phyloP scores from a whole-genome alignment of 2,329 filamentous ascomycete genomes.

The Diplodia sapinea region DNA sequence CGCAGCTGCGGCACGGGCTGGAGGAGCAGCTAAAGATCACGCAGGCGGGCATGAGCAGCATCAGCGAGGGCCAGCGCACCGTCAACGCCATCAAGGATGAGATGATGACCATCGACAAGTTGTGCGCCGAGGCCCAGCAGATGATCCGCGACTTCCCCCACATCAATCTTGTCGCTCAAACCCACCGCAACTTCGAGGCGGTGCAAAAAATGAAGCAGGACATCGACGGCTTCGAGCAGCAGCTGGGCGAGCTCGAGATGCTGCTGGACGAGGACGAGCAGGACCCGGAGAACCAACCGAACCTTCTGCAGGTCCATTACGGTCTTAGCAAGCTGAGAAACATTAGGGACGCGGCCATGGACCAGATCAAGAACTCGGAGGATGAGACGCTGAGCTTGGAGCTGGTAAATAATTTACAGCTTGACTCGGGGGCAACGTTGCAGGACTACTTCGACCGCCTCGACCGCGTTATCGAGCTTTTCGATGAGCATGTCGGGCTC shows the following conservation, averaged over 20 bases:
- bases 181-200: constrained; percentile 93
- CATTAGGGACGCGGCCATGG: constrained; percentile 94
- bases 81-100: constrained; percentile 95
- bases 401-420: constrained; percentile 73
- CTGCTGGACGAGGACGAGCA: constrained; percentile 84
- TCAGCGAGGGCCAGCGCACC: constrained; percentile 88
- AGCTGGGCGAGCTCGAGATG: constrained; percentile 74
- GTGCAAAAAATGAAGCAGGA: constrained; percentile 93
- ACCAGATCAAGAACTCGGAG: constrained; percentile 81
- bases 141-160: constrained; percentile 97
- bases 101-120: constrained; percentile 97
- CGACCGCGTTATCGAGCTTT: constrained; percentile 89
- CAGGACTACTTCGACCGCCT: constrained; percentile 88
- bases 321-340: constrained; percentile 90
- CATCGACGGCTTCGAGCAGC: constrained; percentile 83
- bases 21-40: constrained; percentile 94
- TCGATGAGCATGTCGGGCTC: constrained; percentile 90
- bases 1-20: constrained; percentile 84
- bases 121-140: constrained; percentile 95
- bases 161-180: constrained; percentile 89
- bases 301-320: constrained; percentile 87
- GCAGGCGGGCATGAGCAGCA: constrained; percentile 86
- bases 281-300: constrained; percentile 88
- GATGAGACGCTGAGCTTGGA: constrained; percentile 83
- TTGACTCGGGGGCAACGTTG: constrained; percentile 74